These are phyloP conservation scores for Cyberlindnera mycetangii DNA, from an alignment of 805 yeast species.

Conservation along the genomic window DNA sequence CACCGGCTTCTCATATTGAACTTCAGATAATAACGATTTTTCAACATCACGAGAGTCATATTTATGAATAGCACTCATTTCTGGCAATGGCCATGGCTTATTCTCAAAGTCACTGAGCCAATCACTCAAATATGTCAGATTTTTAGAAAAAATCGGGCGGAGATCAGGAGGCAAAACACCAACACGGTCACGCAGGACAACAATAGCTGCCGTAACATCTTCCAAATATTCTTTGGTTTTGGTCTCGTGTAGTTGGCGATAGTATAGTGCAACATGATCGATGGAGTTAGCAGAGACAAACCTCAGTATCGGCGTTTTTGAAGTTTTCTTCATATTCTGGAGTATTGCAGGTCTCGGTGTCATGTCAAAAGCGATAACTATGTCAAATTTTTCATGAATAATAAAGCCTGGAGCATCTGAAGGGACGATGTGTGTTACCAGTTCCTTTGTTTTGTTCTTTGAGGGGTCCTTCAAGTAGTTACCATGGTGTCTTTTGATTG, in stretches of 20 bases:
- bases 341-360: slow-evolving; percentile 43
- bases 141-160: slow-evolving; percentile 68
- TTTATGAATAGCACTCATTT: slow-evolving; percentile 57
- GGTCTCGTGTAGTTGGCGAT: slow-evolving; percentile 34
- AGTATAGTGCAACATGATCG: slow-evolving; percentile 70
- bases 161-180: slow-evolving; percentile 81
- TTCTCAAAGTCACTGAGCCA: slow-evolving; percentile 51
- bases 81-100: slow-evolving; percentile 75
- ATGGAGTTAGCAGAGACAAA: slow-evolving; percentile 76
- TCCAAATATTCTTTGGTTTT: slow-evolving; percentile 47
- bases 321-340: slow-evolving; percentile 30
- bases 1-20: slow-evolving; percentile 46
- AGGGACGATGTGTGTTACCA: slow-evolving; percentile 23
- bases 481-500: slow-evolving; percentile 60
- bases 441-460: slow-evolving; percentile 29
- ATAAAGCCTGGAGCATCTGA: slow-evolving; percentile 16
- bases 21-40: slow-evolving; percentile 70
- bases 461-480: slow-evolving; percentile 52
- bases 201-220: slow-evolving; percentile 76
- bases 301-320: slow-evolving; percentile 55
- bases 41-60: slow-evolving; percentile 78
- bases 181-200: slow-evolving; percentile 74
- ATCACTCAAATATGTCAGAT: slow-evolving; percentile 55
- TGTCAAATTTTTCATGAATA: slow-evolving; percentile 41
- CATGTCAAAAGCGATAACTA: slow-evolving; percentile 62